Evolutionary conservation across 768 basidiomycete genomes (phyloP).

Genomic region (Cystofilobasidium capitatum): DNA sequence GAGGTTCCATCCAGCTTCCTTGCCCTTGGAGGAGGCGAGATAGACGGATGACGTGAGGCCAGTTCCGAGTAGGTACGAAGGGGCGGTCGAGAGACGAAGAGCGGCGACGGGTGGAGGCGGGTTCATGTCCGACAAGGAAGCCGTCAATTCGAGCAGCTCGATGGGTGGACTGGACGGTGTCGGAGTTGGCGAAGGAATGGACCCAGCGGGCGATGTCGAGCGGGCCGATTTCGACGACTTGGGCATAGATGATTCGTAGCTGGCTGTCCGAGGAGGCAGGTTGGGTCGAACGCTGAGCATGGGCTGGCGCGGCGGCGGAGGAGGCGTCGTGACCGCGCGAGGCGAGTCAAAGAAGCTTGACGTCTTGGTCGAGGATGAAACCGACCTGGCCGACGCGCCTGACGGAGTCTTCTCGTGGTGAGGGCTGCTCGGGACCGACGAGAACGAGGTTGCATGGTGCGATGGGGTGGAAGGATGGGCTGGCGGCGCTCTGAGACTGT

Average conservation of each 20-base stretch:
- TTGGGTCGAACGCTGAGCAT: neutral
- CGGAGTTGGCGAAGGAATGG: neutral
- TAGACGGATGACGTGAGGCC: slow-evolving; percentile 2
- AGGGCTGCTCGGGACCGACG: neutral
- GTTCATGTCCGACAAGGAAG: neutral
- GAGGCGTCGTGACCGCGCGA: neutral
- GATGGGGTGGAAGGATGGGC: neutral
- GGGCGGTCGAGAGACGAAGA: neutral
- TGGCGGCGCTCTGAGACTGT: neutral
- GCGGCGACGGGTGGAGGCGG: neutral
- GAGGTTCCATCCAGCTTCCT: neutral
- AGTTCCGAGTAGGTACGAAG: neutral
- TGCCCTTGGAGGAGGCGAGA: neutral
- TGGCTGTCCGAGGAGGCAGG: neutral
- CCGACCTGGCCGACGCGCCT: neutral
- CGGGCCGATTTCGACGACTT: no score
- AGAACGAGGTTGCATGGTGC: neutral
- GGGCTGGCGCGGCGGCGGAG: slow-evolving; percentile 1
- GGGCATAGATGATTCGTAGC: neutral
- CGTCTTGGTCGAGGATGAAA: slow-evolving; percentile 5
- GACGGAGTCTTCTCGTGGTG: neutral
- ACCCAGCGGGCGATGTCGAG: neutral
- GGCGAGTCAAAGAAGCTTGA: slow-evolving; percentile 10
- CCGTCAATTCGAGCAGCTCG: neutral
- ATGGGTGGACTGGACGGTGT: neutral